phyloP scores from a whole-genome alignment of 768 basidiomycete genomes.

The Clitopilus passeckerianus region DNA sequence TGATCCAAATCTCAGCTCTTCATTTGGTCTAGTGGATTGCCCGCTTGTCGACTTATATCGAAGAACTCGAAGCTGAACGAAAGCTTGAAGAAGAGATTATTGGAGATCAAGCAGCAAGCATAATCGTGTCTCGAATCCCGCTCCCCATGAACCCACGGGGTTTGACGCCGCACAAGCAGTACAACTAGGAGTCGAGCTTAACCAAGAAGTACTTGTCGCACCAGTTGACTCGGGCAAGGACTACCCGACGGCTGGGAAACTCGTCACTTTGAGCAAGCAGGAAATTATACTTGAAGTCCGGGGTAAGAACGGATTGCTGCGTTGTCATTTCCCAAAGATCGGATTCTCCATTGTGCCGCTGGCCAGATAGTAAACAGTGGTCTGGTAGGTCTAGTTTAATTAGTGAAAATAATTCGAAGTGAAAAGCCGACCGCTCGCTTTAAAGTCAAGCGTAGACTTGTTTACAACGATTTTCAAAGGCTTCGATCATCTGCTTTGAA shows the following conservation, averaged over 20 bases:
- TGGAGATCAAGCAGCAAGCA: constrained; percentile 38
- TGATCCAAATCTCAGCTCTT: neutral
- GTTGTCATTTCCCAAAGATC: constrained; percentile 51
- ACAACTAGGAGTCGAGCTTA: constrained; percentile 33
- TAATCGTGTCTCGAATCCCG: constrained; percentile 30
- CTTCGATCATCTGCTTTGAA: constrained; percentile 83
- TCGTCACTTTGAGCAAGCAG: constrained; percentile 43
- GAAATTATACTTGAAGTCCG: constrained; percentile 44
- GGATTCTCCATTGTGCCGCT: constrained; percentile 18
- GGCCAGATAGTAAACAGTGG: neutral
- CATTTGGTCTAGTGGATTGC: constrained; percentile 37
- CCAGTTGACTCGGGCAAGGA: constrained; percentile 46
- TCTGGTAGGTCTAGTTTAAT: neutral
- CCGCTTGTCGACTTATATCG: constrained; percentile 30
- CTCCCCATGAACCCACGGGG: constrained; percentile 29
- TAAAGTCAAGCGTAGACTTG: constrained; percentile 60
- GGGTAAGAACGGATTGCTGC: constrained; percentile 31
- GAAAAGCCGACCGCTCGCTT: neutral
- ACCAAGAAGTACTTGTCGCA: constrained; percentile 32
- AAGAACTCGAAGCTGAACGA: constrained; percentile 19
- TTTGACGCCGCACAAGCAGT: constrained; percentile 40
- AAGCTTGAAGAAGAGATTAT: constrained; percentile 19
- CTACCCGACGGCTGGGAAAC: constrained; percentile 41
- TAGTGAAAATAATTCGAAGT: neutral
- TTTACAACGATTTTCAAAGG: constrained; percentile 84